Evolutionary conservation across 192 early-diverging fungal genomes (phyloP).

Genomic region (Umbelopsis sp.): DNA sequence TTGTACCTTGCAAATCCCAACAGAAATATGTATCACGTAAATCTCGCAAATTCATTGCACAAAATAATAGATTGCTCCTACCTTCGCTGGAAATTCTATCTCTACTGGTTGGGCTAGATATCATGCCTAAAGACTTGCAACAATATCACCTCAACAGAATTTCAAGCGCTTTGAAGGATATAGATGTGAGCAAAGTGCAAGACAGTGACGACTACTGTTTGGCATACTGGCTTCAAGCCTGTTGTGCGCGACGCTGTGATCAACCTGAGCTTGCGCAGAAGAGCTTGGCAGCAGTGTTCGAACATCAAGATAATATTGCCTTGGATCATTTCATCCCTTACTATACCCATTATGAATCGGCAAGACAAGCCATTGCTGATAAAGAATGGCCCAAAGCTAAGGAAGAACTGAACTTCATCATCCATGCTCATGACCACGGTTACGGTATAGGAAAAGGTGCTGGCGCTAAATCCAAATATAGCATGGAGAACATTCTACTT

Average conservation of each 20-base stretch:
- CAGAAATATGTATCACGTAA: constrained; percentile 85
- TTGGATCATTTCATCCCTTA: constrained; percentile 67
- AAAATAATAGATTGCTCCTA: constrained; percentile 68
- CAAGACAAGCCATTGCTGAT: constrained; percentile 49
- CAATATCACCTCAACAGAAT: constrained; percentile 44
- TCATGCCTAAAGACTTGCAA: constrained; percentile 60
- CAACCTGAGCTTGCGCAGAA: not conserved
- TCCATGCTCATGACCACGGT: constrained; percentile 35
- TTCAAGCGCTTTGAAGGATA: constrained; percentile 43
- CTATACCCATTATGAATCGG: constrained; percentile 61
- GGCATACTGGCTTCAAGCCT: constrained; percentile 3
- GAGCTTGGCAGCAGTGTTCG: constrained; percentile 42
- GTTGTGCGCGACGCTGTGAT: constrained; percentile 4
- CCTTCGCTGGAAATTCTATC: constrained; percentile 80
- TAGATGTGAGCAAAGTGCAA: constrained; percentile 23
- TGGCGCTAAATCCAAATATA: constrained; percentile 15
- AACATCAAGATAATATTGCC: constrained; percentile 55
- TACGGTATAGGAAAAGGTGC: constrained; percentile 22
- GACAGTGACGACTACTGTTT: constrained; percentile 2
- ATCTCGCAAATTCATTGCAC: constrained; percentile 67
- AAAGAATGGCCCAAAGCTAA: constrained; percentile 43
- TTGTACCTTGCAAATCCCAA: not conserved
- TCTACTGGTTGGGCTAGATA: constrained; percentile 71
- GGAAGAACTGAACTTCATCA: constrained; percentile 50
- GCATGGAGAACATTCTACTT: constrained; percentile 3